phyloP scores from a whole-genome alignment of 768 basidiomycete species.

The Boletus subcaerulescens region DNA sequence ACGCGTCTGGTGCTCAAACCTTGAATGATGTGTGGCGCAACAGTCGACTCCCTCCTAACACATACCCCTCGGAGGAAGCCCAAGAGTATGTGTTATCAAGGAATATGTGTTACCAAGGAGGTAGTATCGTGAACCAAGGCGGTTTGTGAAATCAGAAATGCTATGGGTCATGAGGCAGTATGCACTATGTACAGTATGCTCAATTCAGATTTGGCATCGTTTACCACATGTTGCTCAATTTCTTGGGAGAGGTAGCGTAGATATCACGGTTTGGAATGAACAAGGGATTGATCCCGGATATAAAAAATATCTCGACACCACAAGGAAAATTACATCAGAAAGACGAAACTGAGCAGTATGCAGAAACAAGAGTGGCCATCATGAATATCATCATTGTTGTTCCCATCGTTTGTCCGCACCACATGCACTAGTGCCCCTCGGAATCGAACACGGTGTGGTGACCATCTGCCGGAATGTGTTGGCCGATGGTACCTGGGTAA shows the following conservation, averaged over 20 bases:
- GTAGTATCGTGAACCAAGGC: background rate
- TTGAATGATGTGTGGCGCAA: constrained; percentile 45
- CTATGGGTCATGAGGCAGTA: no score
- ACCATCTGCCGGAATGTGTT: constrained; percentile 48
- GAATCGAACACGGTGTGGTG: constrained; percentile 74
- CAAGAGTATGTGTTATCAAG: no score
- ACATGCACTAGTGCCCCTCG: constrained; percentile 38
- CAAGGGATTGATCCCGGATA: constrained; percentile 10
- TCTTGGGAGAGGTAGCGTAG: background rate
- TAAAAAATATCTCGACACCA: background rate
- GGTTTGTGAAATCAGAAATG: no score
- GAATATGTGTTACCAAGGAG: no score
- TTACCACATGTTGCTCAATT: background rate
- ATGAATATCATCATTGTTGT: constrained; percentile 5
- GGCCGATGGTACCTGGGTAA: constrained; percentile 64
- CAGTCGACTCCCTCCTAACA: no score
- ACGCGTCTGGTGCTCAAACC: constrained; percentile 37
- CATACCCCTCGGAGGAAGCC: no score
- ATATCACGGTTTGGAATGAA: background rate
- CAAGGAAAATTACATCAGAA: background rate
- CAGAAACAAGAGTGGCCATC: background rate
- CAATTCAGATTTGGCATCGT: no score
- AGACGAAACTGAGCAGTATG: background rate
- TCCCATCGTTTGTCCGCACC: background rate
- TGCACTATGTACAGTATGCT: constrained; percentile 6